Evolutionary conservation across 805 yeast species (phyloP).

Genomic region (Wickerhamiella australiensis): DNA sequence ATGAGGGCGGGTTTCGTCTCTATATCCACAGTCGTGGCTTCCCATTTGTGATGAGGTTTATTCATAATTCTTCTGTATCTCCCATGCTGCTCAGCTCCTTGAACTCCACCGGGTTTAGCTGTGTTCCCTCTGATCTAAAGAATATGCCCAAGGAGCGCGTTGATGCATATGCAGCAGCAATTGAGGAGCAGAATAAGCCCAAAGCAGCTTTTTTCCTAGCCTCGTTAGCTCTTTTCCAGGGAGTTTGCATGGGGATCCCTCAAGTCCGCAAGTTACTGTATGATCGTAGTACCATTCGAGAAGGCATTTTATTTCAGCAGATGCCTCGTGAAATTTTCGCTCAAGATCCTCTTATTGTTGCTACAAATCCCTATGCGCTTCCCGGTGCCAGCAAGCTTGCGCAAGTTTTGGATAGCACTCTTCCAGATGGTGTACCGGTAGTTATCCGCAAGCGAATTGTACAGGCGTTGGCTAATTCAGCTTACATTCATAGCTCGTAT

Average conservation of each 20-base stretch:
- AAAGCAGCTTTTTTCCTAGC: conserved; percentile 10
- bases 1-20: conserved; percentile 48
- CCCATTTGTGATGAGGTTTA: conserved; percentile 53
- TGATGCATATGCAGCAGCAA: neutral
- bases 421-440: conserved; percentile 49
- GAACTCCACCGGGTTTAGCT: conserved; percentile 8
- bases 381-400: conserved; percentile 46
- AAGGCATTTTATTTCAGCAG: conserved; percentile 56
- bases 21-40: conserved; percentile 67
- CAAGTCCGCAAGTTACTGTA: conserved; percentile 50
- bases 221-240: neutral
- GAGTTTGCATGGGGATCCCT: conserved; percentile 38
- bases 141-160: neutral
- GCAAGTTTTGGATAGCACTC: conserved; percentile 41
- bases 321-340: conserved; percentile 45
- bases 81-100: neutral
- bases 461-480: conserved; percentile 60
- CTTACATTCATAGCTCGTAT: conserved; percentile 65
- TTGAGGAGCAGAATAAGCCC: neutral
- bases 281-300: conserved; percentile 68
- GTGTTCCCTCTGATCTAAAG: conserved; percentile 3
- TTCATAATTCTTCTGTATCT: conserved; percentile 20
- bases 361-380: conserved; percentile 63
- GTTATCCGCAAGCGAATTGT: conserved; percentile 48
- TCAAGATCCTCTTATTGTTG: conserved; percentile 58